A percentile compares a stretch with the other conserved stretches of the same genome.
Evolutionary conservation across 768 basidiomycete genomes (phyloP).

Genomic region (Symmetrospora coprosmae): DNA sequence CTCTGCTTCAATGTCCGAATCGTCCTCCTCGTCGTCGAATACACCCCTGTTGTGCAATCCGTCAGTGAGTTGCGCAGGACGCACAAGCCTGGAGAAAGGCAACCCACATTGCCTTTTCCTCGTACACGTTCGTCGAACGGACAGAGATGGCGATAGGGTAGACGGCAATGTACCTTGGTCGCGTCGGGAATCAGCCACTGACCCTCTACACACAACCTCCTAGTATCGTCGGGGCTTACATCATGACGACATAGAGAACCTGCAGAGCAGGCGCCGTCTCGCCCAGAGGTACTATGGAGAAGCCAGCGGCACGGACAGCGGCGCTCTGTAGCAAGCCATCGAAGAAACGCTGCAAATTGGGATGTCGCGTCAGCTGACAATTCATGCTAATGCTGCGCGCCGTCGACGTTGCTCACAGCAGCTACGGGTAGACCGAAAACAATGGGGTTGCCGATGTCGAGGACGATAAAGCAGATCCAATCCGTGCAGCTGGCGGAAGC

Average conservation of each 20-base stretch:
- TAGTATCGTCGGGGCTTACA: too few relatives aligned
- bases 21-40: slow-evolving; percentile 29
- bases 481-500: slow-evolving; percentile 46
- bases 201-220: slow-evolving; percentile 39
- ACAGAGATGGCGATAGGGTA: slow-evolving; percentile 46
- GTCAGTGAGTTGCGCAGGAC: neutral
- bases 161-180: slow-evolving; percentile 5
- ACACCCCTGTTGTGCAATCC: slow-evolving; percentile 20
- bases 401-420: too few relatives aligned
- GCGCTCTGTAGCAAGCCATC: slow-evolving; percentile 65
- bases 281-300: slow-evolving; percentile 57
- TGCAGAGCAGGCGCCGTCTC: slow-evolving; percentile 78
- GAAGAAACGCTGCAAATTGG: too few relatives aligned
- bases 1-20: slow-evolving; percentile 25
- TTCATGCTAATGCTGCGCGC: too few relatives aligned
- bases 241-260: slow-evolving; percentile 85
- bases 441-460: slow-evolving; percentile 63
- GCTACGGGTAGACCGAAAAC: neutral
- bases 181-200: neutral
- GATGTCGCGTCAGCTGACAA: neutral
- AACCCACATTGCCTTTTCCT: slow-evolving; percentile 81
- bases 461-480: slow-evolving; percentile 75
- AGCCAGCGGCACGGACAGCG: slow-evolving; percentile 72
- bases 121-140: slow-evolving; percentile 60
- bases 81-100: slow-evolving; percentile 32